Conservation (phyloP, 441 rosid species). For the Pelargonium australe region DNA sequence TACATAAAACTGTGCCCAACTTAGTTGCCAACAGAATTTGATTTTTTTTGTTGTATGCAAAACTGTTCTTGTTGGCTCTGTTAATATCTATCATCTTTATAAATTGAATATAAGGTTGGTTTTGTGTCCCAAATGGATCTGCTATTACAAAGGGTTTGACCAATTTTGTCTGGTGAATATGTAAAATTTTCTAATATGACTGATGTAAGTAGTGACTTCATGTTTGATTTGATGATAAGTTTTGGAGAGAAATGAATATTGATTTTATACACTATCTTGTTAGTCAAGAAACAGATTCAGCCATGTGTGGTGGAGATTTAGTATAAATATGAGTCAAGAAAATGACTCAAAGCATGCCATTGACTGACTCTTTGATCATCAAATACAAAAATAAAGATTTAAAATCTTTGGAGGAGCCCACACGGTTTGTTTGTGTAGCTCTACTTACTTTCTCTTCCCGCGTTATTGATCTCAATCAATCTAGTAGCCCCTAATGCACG, state of each 20-base stretch:
- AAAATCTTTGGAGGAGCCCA: not conserved
- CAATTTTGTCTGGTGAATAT: no score
- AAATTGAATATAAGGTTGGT: no score
- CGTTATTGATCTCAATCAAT: not conserved
- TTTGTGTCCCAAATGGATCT: no score
- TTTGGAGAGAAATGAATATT: no score
- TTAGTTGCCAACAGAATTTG: not conserved
- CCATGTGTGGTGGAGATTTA: no score
- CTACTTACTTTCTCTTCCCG: not conserved
- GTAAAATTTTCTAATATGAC: no score
- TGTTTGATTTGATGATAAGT: no score
- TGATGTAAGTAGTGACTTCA: no score
- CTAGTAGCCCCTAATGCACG: not conserved
- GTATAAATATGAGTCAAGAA: not conserved
- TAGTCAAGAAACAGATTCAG: no score
- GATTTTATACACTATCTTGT: no score
- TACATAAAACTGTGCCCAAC: not conserved
- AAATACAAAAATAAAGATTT: not conserved
- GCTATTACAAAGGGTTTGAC: no score
- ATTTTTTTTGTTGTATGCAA: no score
- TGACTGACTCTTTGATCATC: not conserved
- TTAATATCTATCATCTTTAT: not conserved
- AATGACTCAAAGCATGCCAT: constrained; percentile 1
- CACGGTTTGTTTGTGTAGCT: not conserved
- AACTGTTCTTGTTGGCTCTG: not conserved